Evolutionary conservation across 257 asterid genomes (phyloP), one percentile per base, ranked within the genome.

Genomic region (Solanum phureja): DNA sequence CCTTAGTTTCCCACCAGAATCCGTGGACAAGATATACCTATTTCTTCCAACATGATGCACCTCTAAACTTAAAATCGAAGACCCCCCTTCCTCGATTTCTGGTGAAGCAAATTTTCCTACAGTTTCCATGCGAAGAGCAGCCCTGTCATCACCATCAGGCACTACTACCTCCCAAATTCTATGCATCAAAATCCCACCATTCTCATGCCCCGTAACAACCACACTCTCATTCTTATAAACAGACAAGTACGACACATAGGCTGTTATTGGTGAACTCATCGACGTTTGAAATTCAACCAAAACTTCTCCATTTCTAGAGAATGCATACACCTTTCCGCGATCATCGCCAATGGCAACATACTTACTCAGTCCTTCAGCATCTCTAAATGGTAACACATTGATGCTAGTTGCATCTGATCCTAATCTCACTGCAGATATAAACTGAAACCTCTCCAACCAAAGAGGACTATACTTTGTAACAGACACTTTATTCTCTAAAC

Each of bases 401-500:
- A 96, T 87, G 72, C 95, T 96, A 86, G 96, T 92, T 0, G 99
- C 95, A 86, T 40, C 89, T 2, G 99, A 93, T 33, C 91, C 92
- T 91, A 97, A 84, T 88, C 93, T 96, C 93, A 97, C 99, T 1
- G 99, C 99, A 0, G 99, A 95, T 24, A 93, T 92, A 87, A 96
- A 95, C 86, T 96, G 98, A 92, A 97, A 96, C 90, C 91, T 95
- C 87, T 97, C 99, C 1, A 98, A 91, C 99, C 99, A 97, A 85
- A 96, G 89, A 8, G 98, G 87, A 90, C 92, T 97, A 86, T 92
- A 94, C 92, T 94, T 94, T 2, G 93, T 92, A 77, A 95, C 95
- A 1, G 93, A 85, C 77, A 93, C 92, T 5, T 90, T 52, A 31
- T 71, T 87, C 66, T 87, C 90, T 11, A 85, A 76, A 37, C 84